Conservation (phyloP, 352 stramenopile genomes). For the Globisporangium recalcitrans region DNA sequence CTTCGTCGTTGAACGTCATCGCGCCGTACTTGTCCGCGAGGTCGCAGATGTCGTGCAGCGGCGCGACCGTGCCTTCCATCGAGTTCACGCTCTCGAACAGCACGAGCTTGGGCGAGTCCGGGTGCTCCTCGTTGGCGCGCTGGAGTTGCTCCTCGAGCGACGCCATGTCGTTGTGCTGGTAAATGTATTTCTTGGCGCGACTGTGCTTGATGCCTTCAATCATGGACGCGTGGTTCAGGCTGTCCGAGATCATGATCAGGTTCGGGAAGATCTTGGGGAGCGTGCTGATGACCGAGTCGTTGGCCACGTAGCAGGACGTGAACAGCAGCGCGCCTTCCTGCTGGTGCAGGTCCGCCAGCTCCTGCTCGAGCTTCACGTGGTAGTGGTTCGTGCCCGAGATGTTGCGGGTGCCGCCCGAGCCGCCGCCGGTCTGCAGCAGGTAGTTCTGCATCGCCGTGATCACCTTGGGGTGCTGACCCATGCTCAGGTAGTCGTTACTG, state of each 20-base stretch:
- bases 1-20: constrained; percentile 91
- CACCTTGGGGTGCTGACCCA: constrained; percentile 88
- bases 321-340: constrained; percentile 83
- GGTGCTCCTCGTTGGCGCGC: constrained; percentile 38
- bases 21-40: constrained; percentile 88
- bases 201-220: constrained; percentile 83
- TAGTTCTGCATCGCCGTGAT: constrained; percentile 81
- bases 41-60: constrained; percentile 82
- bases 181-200: constrained; percentile 74
- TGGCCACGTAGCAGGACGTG: constrained; percentile 88
- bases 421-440: constrained; percentile 72
- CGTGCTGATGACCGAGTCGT: constrained; percentile 86
- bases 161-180: constrained; percentile 83
- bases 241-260: constrained; percentile 88
- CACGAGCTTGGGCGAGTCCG: constrained; percentile 75
- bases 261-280: constrained; percentile 89
- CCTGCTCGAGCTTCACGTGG: constrained; percentile 81
- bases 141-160: constrained; percentile 79
- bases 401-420: constrained; percentile 84
- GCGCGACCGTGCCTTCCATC: constrained; percentile 84
- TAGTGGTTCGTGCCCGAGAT: constrained; percentile 91
- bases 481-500: constrained; percentile 89
- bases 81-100: constrained; percentile 87
- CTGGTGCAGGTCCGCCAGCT: constrained; percentile 85
- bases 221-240: constrained; percentile 89